phyloP scores from a whole-genome alignment of 1,284 basidiomycete genomes.

The Heterobasidion parviporum region DNA sequence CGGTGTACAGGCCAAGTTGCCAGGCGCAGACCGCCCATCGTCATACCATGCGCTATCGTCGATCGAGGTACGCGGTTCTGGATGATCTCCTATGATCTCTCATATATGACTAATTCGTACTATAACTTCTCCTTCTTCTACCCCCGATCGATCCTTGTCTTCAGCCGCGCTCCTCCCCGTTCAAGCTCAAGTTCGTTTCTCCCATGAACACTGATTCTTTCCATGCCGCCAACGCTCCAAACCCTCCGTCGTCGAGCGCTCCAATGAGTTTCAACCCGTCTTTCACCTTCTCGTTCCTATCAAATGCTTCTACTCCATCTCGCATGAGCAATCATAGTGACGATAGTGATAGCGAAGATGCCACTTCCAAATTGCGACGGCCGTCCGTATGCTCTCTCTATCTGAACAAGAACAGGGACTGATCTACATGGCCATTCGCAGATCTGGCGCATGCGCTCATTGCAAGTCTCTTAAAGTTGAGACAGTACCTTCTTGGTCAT shows the following conservation, averaged over 20 bases:
- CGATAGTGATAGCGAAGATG: background rate
- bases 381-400: background rate
- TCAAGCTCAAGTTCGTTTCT: background rate
- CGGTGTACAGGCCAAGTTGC: background rate
- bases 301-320: background rate
- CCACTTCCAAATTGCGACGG: background rate
- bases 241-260: background rate
- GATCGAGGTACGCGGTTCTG: background rate
- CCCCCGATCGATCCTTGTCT: background rate
- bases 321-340: background rate
- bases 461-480: constrained; percentile 53
- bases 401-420: too few species aligned
- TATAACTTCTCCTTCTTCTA: background rate
- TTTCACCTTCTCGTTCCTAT: constrained; percentile 1
- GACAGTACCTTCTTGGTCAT: background rate
- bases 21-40: background rate
- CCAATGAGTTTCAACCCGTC: background rate
- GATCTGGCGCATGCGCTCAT: constrained; percentile 38
- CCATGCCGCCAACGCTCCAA: background rate
- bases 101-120: background rate
- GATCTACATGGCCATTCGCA: constrained; percentile 2
- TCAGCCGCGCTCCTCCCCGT: background rate
- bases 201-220: background rate
- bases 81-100: background rate
- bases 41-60: background rate